Evolutionary conservation across 2,329 filamentous ascomycete genomes (phyloP).

Genomic region (Hymenoscyphus infarciens): DNA sequence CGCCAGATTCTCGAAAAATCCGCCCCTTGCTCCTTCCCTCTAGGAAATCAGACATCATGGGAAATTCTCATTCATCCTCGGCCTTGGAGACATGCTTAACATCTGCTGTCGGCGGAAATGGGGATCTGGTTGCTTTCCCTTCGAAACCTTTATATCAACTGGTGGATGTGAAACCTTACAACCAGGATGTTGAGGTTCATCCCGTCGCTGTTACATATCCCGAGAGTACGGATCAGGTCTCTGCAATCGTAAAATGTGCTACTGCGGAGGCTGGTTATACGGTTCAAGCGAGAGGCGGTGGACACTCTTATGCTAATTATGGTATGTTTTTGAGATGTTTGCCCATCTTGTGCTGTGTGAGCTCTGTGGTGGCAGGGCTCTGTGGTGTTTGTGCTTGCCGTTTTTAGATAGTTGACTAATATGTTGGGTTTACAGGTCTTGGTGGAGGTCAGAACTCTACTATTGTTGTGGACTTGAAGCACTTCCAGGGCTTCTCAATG

Average conservation of each 20-base stretch:
- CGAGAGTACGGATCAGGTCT: slow-evolving; percentile 37
- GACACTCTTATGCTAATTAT: slow-evolving; percentile 51
- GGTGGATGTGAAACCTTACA: slow-evolving; percentile 26
- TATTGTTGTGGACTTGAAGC: slow-evolving; percentile 52
- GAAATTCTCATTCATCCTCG: background rate
- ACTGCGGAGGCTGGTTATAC: slow-evolving; percentile 35
- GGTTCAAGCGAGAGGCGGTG: slow-evolving; percentile 49
- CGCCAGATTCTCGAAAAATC: background rate
- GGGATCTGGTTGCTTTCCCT: slow-evolving; percentile 22
- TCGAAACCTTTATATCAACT: slow-evolving; percentile 20
- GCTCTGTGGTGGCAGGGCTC: too few relatives aligned
- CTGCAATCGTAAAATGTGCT: slow-evolving; percentile 46
- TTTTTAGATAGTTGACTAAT: background rate
- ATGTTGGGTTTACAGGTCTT: slow-evolving; percentile 34
- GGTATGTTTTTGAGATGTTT: slow-evolving; percentile 13
- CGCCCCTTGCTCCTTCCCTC: background rate
- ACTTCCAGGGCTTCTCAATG: slow-evolving; percentile 52
- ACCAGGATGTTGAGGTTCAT: slow-evolving; percentile 19
- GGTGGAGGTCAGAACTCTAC: slow-evolving; percentile 48
- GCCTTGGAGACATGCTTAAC: slow-evolving; percentile 7
- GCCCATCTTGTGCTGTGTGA: background rate
- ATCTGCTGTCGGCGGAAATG: slow-evolving; percentile 19
- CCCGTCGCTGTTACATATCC: slow-evolving; percentile 29
- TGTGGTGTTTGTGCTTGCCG: background rate
- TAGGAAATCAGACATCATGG: background rate